phyloP scores from a whole-genome alignment of 2,329 filamentous ascomycete genomes.

The Microcyclosporella mali region DNA sequence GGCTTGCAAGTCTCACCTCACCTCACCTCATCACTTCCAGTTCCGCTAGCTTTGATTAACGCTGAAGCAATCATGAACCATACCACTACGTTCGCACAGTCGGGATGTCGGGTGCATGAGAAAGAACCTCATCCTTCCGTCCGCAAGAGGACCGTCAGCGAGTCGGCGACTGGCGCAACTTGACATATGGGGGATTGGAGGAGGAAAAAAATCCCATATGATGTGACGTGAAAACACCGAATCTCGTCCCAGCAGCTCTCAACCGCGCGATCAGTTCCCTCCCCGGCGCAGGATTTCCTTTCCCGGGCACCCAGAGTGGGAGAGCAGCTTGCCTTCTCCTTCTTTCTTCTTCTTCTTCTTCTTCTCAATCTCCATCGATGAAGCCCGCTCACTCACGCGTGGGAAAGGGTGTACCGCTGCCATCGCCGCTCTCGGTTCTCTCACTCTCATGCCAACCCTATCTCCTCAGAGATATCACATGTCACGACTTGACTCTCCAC shows the following conservation, averaged over 20 bases:
- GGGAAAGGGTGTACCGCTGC: too few species aligned
- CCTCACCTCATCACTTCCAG: too few species aligned
- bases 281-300: conserved; percentile 47
- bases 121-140: conserved; percentile 54
- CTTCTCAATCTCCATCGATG: too few species aligned
- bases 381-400: too few species aligned
- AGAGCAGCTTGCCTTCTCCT: too few species aligned
- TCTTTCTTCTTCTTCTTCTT: too few species aligned
- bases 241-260: conserved; percentile 56
- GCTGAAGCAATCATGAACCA: conserved; percentile 54
- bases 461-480: too few species aligned
- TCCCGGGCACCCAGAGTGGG: conserved; percentile 45
- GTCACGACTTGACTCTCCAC: conserved; percentile 53
- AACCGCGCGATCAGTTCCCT: conserved; percentile 53
- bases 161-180: conserved; percentile 61
- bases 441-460: too few species aligned
- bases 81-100: conserved; percentile 47
- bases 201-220: conserved; percentile 58
- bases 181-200: conserved; percentile 54
- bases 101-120: conserved; percentile 43
- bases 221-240: conserved; percentile 62
- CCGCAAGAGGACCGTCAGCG: conserved; percentile 47
- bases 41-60: conserved; percentile 47
- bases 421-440: too few species aligned
- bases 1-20: too few species aligned